Conservation (phyloP, 371 early-diverging fungal genomes). For the Mucor plumbeus region DNA sequence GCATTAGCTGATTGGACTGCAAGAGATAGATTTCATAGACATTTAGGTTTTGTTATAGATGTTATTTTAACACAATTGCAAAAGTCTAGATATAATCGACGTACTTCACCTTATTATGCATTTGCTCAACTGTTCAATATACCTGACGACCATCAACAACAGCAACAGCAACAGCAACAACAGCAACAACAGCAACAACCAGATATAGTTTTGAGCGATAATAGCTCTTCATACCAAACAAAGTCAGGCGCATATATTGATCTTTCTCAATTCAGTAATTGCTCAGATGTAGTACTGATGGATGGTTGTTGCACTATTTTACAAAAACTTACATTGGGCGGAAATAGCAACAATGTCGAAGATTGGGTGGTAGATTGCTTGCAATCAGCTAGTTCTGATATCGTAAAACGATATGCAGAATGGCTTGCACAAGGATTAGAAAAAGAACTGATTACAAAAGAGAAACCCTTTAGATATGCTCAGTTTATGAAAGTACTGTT, state of each 20-base stretch:
- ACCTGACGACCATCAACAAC: constrained; percentile 25
- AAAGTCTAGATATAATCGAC: constrained; percentile 31
- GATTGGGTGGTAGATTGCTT: constrained; percentile 34
- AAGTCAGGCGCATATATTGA: constrained; percentile 43
- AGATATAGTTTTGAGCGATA: neutral
- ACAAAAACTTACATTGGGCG: constrained; percentile 23
- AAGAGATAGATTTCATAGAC: constrained; percentile 32
- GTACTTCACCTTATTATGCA: constrained; percentile 42
- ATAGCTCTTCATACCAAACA: constrained; percentile 20
- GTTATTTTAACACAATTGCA: constrained; percentile 16
- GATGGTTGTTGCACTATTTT: constrained; percentile 32
- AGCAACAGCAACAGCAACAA: constrained; percentile 11
- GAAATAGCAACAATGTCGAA: neutral
- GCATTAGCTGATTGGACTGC: constrained; percentile 44
- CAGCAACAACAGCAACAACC: constrained; percentile 1
- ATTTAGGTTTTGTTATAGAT: constrained; percentile 30
- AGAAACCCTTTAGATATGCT: neutral
- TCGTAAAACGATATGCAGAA: constrained; percentile 30
- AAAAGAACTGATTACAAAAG: neutral
- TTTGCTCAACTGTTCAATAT: constrained; percentile 36
- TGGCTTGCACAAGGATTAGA: constrained; percentile 31
- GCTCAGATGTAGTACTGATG: constrained; percentile 14
- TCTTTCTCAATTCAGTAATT: constrained; percentile 24
- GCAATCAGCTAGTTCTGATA: constrained; percentile 19
- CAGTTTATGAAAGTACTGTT: constrained; percentile 5